Conservation (phyloP, 805 yeast species). For the Saccharomycopsis vini region DNA sequence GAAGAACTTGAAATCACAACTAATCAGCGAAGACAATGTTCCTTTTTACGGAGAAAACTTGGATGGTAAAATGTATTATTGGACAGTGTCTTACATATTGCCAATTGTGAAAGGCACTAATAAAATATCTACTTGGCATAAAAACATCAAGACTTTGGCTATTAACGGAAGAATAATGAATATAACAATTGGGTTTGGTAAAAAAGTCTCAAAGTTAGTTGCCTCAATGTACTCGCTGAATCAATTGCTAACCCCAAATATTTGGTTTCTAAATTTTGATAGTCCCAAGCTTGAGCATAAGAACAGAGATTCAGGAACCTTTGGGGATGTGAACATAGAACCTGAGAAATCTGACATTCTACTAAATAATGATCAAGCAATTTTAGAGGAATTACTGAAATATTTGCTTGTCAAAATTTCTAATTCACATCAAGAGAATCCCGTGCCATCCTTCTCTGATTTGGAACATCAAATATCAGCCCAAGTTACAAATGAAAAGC, state of each 20-base stretch:
- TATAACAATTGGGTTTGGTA: slow-evolving; percentile 27
- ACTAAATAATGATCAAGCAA: slow-evolving; percentile 21
- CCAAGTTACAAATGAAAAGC: background rate
- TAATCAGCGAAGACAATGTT: slow-evolving; percentile 18
- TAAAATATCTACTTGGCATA: slow-evolving; percentile 22
- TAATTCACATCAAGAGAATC: background rate
- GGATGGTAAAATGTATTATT: background rate
- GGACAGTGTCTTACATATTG: slow-evolving; percentile 22
- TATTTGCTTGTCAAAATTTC: background rate
- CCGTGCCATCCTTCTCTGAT: no score
- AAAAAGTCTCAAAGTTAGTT: slow-evolving; percentile 22
- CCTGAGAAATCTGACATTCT: slow-evolving; percentile 37
- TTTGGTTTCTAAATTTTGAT: slow-evolving; percentile 30
- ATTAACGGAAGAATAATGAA: slow-evolving; percentile 30
- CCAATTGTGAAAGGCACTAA: slow-evolving; percentile 30
- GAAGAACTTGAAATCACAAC: slow-evolving; percentile 8
- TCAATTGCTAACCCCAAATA: slow-evolving; percentile 24
- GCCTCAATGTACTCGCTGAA: slow-evolving; percentile 22
- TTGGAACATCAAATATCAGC: background rate
- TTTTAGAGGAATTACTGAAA: slow-evolving; percentile 20
- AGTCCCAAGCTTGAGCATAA: no score
- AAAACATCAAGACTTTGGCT: slow-evolving; percentile 24
- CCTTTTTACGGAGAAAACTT: no score
- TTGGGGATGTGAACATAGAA: slow-evolving; percentile 36
- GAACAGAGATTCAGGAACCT: slow-evolving; percentile 17